Evolutionary conservation across 441 rosid genomes (phyloP).

Genomic region (Erysimum cheiri): DNA sequence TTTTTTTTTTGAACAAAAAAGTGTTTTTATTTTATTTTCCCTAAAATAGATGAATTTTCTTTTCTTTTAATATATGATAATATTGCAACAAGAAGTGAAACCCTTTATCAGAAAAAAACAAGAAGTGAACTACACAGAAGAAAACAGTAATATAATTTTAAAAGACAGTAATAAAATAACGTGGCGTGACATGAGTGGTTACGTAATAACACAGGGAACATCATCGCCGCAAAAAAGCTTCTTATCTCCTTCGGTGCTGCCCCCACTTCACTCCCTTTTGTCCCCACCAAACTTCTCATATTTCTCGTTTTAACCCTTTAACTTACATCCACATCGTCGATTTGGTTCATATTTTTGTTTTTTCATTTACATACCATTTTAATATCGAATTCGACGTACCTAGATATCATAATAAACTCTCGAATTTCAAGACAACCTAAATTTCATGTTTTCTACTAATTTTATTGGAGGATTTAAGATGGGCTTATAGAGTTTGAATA

Average conservation of each 20-base stretch:
- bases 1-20: too few relatives aligned
- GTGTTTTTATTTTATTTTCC: not conserved
- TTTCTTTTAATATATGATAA: not conserved
- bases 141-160: not conserved
- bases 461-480: constrained; percentile 1
- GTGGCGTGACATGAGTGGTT: constrained; percentile 50
- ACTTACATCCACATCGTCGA: constrained; percentile 10
- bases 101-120: not conserved
- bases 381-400: not conserved
- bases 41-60: not conserved
- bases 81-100: not conserved
- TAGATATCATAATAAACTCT: not conserved
- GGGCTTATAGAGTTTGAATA: not conserved
- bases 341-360: not conserved
- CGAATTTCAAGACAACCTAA: not conserved
- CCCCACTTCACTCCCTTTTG: constrained; percentile 28
- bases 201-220: constrained; percentile 47
- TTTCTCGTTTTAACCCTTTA: not conserved
- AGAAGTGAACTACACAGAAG: not conserved
- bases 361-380: not conserved
- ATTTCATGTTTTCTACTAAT: not conserved
- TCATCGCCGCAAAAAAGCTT: constrained; percentile 41
- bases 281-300: constrained; percentile 34
- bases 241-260: constrained; percentile 46
- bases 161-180: constrained; percentile 36